Evolutionary conservation across 805 yeast genomes (phyloP).

Genomic region (Kodamaea lidongshanica): DNA sequence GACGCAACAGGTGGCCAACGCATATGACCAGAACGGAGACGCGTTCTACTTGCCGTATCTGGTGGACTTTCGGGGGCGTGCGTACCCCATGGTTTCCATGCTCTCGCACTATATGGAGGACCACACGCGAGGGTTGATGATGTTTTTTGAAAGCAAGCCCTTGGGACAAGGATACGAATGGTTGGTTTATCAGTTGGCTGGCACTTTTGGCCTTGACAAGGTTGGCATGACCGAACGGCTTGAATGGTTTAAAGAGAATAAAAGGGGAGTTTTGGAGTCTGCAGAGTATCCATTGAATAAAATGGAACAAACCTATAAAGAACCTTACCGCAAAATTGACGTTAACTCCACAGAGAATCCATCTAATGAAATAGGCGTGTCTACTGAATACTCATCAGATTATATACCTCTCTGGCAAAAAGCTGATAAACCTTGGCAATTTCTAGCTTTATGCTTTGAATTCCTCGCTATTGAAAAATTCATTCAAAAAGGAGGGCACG

Average conservation of each 20-base stretch:
- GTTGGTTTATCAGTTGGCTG: conserved; percentile 36
- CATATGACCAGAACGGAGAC: conserved; percentile 28
- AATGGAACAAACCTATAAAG: no score
- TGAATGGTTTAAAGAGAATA: conserved; percentile 21
- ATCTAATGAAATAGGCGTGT: no score
- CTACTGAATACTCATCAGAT: no score
- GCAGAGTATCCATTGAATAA: conserved; percentile 21
- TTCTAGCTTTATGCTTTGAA: conserved; percentile 31
- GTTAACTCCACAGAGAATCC: no score
- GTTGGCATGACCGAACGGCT: conserved; percentile 20
- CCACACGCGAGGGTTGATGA: conserved; percentile 25
- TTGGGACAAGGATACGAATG: conserved; percentile 35
- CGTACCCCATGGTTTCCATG: conserved; percentile 33
- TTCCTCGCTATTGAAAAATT: conserved; percentile 15
- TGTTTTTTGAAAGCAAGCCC: conserved; percentile 33
- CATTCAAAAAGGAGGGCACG: conserved; percentile 13
- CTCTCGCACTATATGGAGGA: conserved; percentile 34
- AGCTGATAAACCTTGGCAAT: conserved; percentile 38
- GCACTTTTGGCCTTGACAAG: conserved; percentile 26
- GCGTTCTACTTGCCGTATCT: conserved; percentile 32
- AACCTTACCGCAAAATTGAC: no score
- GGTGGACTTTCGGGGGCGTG: conserved; percentile 37
- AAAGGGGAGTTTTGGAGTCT: conserved; percentile 18
- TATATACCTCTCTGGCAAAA: conserved; percentile 38
- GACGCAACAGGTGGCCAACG: conserved; percentile 18